Evolutionary conservation across 1,284 basidiomycete species (phyloP).

Genomic region (Kwoniella shivajii): DNA sequence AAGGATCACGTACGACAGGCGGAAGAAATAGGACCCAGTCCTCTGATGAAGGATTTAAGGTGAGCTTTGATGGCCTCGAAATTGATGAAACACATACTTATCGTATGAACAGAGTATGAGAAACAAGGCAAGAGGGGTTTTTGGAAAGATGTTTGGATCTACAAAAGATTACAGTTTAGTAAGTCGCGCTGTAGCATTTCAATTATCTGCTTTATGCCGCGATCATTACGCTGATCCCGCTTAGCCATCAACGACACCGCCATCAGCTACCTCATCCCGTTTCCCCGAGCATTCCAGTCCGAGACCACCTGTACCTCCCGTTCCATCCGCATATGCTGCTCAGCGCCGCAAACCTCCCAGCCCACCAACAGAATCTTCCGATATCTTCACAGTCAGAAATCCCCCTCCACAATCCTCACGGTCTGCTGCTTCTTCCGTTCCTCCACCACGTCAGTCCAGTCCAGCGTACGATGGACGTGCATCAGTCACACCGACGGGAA

Average conservation of each 20-base stretch:
- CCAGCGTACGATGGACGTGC: conserved; percentile 6
- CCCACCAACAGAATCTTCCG: conserved; percentile 5
- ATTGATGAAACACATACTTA: neutral
- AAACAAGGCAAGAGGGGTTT: conserved; percentile 48
- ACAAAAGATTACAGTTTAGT: conserved; percentile 7
- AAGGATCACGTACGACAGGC: conserved; percentile 15
- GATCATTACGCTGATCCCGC: neutral
- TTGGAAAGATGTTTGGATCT: conserved; percentile 52
- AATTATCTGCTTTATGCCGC: no score
- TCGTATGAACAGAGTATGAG: conserved; percentile 34
- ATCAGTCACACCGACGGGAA: conserved; percentile 9
- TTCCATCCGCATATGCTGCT: conserved; percentile 16
- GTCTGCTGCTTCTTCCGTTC: conserved; percentile 1
- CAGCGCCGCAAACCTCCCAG: conserved; percentile 6
- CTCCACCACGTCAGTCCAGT: neutral
- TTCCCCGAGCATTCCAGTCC: conserved; percentile 1
- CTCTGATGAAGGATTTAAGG: conserved; percentile 37
- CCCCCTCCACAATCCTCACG: neutral
- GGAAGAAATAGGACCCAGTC: conserved; percentile 26
- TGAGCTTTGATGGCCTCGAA: conserved; percentile 13
- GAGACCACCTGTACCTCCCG: conserved; percentile 20
- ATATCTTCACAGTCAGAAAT: conserved; percentile 13
- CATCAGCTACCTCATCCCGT: conserved; percentile 13
- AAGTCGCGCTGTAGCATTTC: neutral
- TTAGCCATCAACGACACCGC: conserved; percentile 9